These are phyloP conservation scores for Collybia mongolica DNA, from an alignment of 768 basidiomycete genomes.

Conservation along the genomic window DNA sequence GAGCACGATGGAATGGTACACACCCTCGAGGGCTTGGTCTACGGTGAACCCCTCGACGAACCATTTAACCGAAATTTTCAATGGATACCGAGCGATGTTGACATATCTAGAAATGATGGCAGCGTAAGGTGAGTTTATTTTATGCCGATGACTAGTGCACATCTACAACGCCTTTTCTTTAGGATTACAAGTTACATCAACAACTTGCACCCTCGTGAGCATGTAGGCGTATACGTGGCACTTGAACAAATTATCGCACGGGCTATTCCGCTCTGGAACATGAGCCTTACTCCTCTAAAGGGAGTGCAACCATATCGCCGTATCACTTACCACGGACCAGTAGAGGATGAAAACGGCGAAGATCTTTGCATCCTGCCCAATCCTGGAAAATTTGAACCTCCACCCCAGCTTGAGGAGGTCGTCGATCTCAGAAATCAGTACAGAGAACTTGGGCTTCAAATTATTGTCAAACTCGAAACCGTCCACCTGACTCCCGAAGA, in stretches of 20 bases:
- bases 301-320: slow-evolving; percentile 3
- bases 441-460: slow-evolving; percentile 18
- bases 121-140: slow-evolving; percentile 14
- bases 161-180: not conserved
- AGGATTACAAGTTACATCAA: slow-evolving; percentile 41
- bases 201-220: slow-evolving; percentile 33
- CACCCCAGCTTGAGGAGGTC: not conserved
- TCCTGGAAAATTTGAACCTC: slow-evolving; percentile 12
- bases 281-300: slow-evolving; percentile 17
- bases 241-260: slow-evolving; percentile 25
- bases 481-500: slow-evolving; percentile 35
- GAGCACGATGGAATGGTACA: not conserved
- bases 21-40: not conserved
- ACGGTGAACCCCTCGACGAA: not conserved
- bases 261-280: slow-evolving; percentile 32
- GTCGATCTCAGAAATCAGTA: slow-evolving; percentile 11
- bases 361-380: slow-evolving; percentile 16
- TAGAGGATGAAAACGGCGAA: slow-evolving; percentile 15
- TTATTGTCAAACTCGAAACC: slow-evolving; percentile 31
- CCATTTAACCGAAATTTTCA: slow-evolving; percentile 11
- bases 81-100: slow-evolving; percentile 28
- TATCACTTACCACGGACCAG: slow-evolving; percentile 14
- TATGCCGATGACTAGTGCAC: not conserved
- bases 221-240: slow-evolving; percentile 20
- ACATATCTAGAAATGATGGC: slow-evolving; percentile 16